Conservation (phyloP, 2,329 filamentous ascomycete species). For the Venturia aucupariae region DNA sequence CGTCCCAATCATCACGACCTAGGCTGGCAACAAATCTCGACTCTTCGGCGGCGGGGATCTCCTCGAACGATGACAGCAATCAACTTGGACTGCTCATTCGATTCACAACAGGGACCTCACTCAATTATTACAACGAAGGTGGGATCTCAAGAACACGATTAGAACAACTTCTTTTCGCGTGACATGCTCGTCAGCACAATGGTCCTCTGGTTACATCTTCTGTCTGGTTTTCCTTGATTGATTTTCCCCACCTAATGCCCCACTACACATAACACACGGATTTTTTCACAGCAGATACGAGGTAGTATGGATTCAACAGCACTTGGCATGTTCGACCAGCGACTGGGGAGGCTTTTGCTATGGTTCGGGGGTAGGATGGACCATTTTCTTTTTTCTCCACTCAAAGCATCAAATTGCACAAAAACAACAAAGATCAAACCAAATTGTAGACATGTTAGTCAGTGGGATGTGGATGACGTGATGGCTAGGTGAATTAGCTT, state of each 20-base stretch:
- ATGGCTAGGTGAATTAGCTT: neutral
- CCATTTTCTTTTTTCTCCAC: neutral
- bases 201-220: neutral
- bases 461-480: neutral
- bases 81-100: neutral
- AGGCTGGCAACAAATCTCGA: neutral
- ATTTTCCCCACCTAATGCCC: neutral
- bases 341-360: slow-evolving; percentile 10
- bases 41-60: neutral
- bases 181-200: neutral
- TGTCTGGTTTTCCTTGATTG: slow-evolving; percentile 1
- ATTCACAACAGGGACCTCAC: neutral
- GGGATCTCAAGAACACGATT: slow-evolving; percentile 1
- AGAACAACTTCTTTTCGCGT: neutral
- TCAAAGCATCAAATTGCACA: neutral
- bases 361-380: neutral
- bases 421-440: neutral
- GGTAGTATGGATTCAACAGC: slow-evolving; percentile 4
- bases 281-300: neutral
- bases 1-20: neutral
- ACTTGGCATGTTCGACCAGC: slow-evolving; percentile 13
- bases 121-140: neutral
- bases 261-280: neutral
- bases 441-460: neutral
- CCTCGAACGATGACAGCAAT: neutral